These are phyloP conservation scores for Diaporthe sp. DNA, from an alignment of 2,329 filamentous ascomycete species.

Conservation along the genomic window DNA sequence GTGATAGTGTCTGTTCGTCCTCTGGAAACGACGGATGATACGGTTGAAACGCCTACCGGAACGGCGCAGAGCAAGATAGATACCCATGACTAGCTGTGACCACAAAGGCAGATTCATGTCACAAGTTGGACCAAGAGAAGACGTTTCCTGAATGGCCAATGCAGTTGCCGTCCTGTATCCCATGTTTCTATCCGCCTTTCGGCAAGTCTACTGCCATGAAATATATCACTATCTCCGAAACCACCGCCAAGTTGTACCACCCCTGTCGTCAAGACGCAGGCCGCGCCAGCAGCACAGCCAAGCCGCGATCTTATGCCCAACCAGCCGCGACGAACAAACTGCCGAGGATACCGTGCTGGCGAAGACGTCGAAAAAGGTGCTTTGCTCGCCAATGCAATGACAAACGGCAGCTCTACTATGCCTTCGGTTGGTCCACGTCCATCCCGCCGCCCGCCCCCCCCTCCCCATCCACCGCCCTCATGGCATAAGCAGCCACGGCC, in stretches of 20 bases:
- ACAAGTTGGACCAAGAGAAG: background rate
- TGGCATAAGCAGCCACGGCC: constrained; percentile 72
- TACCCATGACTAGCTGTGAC: background rate
- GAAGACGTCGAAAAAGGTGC: background rate
- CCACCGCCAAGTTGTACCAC: constrained; percentile 1
- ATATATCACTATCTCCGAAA: constrained; percentile 19
- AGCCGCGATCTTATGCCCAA: background rate
- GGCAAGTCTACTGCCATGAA: constrained; percentile 14
- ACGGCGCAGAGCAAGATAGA: background rate
- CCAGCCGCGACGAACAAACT: background rate
- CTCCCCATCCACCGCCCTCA: constrained; percentile 59
- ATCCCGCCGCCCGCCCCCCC: constrained; percentile 44
- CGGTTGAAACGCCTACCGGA: background rate
- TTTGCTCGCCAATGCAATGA: constrained; percentile 21
- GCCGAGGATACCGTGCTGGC: background rate
- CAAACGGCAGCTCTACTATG: background rate
- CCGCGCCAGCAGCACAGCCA: background rate
- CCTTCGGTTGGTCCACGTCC: constrained; percentile 45
- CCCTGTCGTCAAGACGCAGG: background rate
- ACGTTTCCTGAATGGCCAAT: background rate
- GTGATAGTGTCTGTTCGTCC: too few species aligned
- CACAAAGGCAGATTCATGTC: background rate
- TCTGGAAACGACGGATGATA: background rate
- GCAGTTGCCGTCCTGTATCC: background rate
- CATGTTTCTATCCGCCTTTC: constrained; percentile 19